A percentile compares a stretch with the other conserved stretches of the same genome.
Evolutionary conservation across 441 rosid species (phyloP).

Genomic region (Biscutella laevigata): DNA sequence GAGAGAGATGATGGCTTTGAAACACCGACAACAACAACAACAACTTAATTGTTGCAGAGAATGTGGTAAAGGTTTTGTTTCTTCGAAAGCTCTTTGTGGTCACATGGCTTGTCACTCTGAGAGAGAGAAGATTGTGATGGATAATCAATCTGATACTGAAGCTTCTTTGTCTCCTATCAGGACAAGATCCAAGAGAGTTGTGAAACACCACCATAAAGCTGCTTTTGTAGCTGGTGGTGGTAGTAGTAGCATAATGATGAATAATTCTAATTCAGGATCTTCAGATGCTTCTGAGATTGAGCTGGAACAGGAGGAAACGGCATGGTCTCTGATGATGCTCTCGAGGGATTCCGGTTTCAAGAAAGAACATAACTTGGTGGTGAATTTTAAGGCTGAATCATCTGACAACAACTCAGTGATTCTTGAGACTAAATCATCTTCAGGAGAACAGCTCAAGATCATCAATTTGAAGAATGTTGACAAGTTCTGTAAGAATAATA

Average conservation of each 20-base stretch:
- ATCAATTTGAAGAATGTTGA: slow-evolving; percentile 12
- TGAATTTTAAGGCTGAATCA: slow-evolving; percentile 48
- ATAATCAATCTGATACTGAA: slow-evolving; percentile 64
- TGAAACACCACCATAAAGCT: slow-evolving; percentile 30
- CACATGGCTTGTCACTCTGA: slow-evolving; percentile 94
- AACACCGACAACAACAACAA: slow-evolving; percentile 26
- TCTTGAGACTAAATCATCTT: slow-evolving; percentile 58
- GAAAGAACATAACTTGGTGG: slow-evolving; percentile 29
- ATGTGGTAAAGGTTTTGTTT: slow-evolving; percentile 85
- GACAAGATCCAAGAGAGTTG: slow-evolving; percentile 48
- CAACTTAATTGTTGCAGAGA: slow-evolving; percentile 57
- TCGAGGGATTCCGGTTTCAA: slow-evolving; percentile 61
- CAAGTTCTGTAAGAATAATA: slow-evolving; percentile 18
- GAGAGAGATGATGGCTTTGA: slow-evolving; percentile 23
- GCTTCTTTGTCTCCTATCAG: slow-evolving; percentile 49
- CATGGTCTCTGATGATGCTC: slow-evolving; percentile 81
- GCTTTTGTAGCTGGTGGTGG: slow-evolving; percentile 1
- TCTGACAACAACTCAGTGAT: slow-evolving; percentile 63
- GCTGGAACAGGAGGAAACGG: slow-evolving; percentile 77
- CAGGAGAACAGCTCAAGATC: slow-evolving; percentile 30
- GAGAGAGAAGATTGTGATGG: slow-evolving; percentile 41
- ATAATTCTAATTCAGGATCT: slow-evolving; percentile 25
- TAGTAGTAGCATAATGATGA: too few relatives aligned
- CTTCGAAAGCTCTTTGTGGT: slow-evolving; percentile 86
- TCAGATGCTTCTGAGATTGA: slow-evolving; percentile 49